Percentiles rank a stretch among this genome's conserved stretches.
Evolutionary conservation across 148 eudicot species (phyloP).

Genomic region (Mesembryanthemum crystallinum): DNA sequence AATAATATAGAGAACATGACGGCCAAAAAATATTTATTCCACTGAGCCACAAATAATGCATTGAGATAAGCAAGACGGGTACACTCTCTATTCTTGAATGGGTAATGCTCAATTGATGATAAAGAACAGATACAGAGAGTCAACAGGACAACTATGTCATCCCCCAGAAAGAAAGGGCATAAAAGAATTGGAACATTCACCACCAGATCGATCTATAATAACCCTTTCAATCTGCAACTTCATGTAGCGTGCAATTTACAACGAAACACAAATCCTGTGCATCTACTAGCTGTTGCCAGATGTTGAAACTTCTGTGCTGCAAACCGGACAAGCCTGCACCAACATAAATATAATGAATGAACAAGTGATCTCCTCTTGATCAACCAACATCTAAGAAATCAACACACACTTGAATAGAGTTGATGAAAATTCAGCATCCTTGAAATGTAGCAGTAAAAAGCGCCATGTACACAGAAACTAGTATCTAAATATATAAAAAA

Average conservation of each 20-base stretch:
- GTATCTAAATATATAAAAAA: background rate
- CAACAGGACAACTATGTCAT: background rate
- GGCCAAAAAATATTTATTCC: background rate
- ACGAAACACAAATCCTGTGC: slow-evolving; percentile 15
- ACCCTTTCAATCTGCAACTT: slow-evolving; percentile 12
- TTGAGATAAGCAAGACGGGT: background rate
- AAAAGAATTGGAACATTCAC: no score
- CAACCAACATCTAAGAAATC: background rate
- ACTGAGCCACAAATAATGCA: background rate
- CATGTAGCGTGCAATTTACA: slow-evolving; percentile 24
- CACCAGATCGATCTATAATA: background rate
- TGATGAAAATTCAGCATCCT: no score
- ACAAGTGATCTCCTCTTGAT: background rate
- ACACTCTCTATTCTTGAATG: background rate
- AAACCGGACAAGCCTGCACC: slow-evolving; percentile 76
- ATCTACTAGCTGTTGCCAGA: slow-evolving; percentile 44
- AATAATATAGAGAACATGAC: background rate
- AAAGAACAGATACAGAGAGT: slow-evolving; percentile 14
- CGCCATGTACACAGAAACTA: background rate
- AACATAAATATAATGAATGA: slow-evolving; percentile 1
- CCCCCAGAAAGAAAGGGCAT: background rate
- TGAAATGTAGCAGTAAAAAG: background rate
- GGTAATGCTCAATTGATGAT: background rate
- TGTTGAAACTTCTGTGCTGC: slow-evolving; percentile 74
- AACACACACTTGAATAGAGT: background rate